Conservation (phyloP, 805 yeast species). For the Lachancea sp. region DNA sequence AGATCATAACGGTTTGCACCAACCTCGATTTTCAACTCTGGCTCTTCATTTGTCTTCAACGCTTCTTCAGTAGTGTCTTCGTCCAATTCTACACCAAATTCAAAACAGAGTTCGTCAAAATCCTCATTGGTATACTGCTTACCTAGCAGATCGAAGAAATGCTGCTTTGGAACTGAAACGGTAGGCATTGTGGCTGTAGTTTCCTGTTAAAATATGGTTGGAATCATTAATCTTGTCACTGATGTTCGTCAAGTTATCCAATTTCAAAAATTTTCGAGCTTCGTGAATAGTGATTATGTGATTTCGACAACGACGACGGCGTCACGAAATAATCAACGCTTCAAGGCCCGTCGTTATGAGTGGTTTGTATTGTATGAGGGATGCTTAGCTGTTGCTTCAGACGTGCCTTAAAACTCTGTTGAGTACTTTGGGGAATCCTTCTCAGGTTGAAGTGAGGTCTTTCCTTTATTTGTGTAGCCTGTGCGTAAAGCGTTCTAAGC, state of each 20-base stretch:
- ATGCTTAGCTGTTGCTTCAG: no score
- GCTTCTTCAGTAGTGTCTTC: conserved; percentile 83
- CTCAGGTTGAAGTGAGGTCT: no score
- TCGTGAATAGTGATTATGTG: background rate
- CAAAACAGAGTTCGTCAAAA: conserved; percentile 95
- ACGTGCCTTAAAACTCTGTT: no score
- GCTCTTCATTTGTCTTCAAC: conserved; percentile 46
- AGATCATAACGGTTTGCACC: conserved; percentile 98
- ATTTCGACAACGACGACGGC: background rate
- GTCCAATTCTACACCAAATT: conserved; percentile 94
- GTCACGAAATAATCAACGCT: no score
- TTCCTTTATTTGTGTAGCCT: no score
- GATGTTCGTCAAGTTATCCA: background rate
- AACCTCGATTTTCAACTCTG: conserved; percentile 93
- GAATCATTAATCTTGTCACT: background rate
- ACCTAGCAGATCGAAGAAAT: conserved; percentile 76
- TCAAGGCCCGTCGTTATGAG: no score
- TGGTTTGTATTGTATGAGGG: no score
- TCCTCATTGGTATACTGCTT: conserved; percentile 72
- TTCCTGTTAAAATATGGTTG: background rate
- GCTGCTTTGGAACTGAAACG: conserved; percentile 89
- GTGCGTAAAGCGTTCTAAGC: no score
- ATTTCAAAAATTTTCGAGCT: conserved; percentile 1
- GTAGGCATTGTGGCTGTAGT: conserved; percentile 72
- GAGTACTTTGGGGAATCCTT: no score